Evolutionary conservation across 2,329 filamentous ascomycete genomes (phyloP).

Genomic region (Trichoderma cornu-damae): DNA sequence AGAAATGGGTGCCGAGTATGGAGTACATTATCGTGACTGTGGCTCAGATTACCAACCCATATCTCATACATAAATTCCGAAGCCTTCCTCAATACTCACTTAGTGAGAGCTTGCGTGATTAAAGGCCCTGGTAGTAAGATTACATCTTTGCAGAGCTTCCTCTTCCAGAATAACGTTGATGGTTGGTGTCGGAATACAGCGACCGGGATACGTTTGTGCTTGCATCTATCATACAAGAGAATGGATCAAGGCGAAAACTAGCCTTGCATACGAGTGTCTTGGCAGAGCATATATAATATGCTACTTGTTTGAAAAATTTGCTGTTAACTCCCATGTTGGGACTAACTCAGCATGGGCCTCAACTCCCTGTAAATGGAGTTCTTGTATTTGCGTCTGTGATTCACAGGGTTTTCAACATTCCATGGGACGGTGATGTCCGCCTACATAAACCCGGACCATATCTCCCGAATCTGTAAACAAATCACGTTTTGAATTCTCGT

Average conservation of each 20-base stretch:
- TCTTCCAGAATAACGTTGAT: not conserved
- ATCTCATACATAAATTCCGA: not conserved
- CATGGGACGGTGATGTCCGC: not conserved
- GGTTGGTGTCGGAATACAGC: too few relatives aligned
- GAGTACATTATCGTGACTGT: not conserved
- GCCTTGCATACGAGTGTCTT: not conserved
- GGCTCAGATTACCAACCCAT: too few relatives aligned
- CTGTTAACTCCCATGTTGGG: not conserved
- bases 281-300: not conserved
- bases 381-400: not conserved
- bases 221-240: too few relatives aligned
- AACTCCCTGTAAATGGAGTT: not conserved
- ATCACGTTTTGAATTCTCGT: not conserved
- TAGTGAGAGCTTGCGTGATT: slow-evolving; percentile 4
- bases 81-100: not conserved
- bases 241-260: not conserved
- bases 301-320: not conserved
- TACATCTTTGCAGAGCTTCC: not conserved
- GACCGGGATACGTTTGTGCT: too few relatives aligned
- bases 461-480: not conserved
- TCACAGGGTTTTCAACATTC: not conserved
- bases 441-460: not conserved
- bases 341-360: not conserved
- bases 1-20: not conserved
- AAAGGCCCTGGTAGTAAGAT: not conserved